phyloP scores from a whole-genome alignment of 371 early-diverging fungal genomes.

The Syncephalastrum sp. region DNA sequence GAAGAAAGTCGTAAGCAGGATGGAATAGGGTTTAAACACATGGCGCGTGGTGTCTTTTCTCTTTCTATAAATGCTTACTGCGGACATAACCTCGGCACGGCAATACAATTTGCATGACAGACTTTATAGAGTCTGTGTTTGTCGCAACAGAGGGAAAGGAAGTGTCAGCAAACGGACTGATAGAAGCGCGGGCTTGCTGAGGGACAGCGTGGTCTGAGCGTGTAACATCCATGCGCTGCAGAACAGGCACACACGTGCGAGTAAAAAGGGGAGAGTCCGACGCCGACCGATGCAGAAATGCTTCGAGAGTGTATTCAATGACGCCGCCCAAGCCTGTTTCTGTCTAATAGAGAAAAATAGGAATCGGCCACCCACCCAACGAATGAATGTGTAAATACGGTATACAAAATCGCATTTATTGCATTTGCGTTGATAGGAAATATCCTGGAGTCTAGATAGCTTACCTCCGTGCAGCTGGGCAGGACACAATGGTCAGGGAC shows the following conservation, averaged over 20 bases:
- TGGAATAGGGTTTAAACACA: neutral
- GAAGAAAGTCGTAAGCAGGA: neutral
- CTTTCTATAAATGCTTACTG: conserved; percentile 10
- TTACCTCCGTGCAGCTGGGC: conserved; percentile 32
- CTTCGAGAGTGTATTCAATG: conserved; percentile 14
- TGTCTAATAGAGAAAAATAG: conserved; percentile 9
- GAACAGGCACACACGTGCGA: conserved; percentile 10
- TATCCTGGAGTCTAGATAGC: no score
- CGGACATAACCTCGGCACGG: conserved; percentile 14
- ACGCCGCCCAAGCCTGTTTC: conserved; percentile 15
- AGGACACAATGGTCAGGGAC: conserved; percentile 18
- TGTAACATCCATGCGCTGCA: conserved; percentile 10
- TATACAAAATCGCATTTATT: neutral
- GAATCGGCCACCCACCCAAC: neutral
- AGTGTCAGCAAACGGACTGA: neutral
- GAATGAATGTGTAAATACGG: neutral
- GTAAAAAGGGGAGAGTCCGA: conserved; percentile 4
- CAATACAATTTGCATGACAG: conserved; percentile 1
- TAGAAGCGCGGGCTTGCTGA: conserved; percentile 3
- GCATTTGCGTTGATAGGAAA: no score
- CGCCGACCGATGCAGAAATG: conserved; percentile 10
- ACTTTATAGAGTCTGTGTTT: neutral
- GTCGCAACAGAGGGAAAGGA: neutral
- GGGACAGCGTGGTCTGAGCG: conserved; percentile 7
- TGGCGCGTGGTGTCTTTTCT: neutral